Conservation (phyloP, 1,284 basidiomycete genomes). For the Papiliotrema laurentii region DNA sequence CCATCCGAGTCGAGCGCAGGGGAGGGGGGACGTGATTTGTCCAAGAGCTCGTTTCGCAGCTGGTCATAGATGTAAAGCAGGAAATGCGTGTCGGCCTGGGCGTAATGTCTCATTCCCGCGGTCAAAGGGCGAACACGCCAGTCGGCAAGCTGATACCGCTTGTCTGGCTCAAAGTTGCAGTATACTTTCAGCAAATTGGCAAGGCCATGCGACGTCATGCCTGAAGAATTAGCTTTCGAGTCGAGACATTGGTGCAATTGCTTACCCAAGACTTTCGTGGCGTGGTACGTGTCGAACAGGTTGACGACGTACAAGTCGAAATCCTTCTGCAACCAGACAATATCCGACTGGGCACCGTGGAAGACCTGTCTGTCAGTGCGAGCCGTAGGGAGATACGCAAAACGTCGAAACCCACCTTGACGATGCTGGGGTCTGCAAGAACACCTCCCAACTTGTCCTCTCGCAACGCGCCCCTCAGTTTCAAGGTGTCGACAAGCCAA, state of each 20-base stretch:
- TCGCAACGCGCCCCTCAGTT: slow-evolving; percentile 66
- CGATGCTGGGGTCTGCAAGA: slow-evolving; percentile 74
- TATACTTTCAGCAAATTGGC: slow-evolving; percentile 83
- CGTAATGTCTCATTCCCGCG: slow-evolving; percentile 83
- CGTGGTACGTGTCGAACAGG: slow-evolving; percentile 94
- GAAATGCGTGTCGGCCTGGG: slow-evolving; percentile 93
- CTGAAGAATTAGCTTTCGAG: slow-evolving; percentile 51
- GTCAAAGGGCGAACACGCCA: slow-evolving; percentile 93
- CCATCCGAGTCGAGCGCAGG: slow-evolving; percentile 13
- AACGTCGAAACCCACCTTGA: slow-evolving; percentile 67
- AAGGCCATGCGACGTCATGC: slow-evolving; percentile 76
- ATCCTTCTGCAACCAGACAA: slow-evolving; percentile 94
- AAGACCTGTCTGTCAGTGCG: slow-evolving; percentile 58
- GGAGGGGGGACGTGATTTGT: slow-evolving; percentile 44
- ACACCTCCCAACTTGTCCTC: slow-evolving; percentile 56
- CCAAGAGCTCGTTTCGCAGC: slow-evolving; percentile 78
- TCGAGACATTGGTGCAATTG: too few relatives aligned
- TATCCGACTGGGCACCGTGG: slow-evolving; percentile 91
- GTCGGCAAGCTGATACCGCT: slow-evolving; percentile 92
- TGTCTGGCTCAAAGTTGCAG: slow-evolving; percentile 88
- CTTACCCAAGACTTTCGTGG: slow-evolving; percentile 74
- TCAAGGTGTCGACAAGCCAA: slow-evolving; percentile 79
- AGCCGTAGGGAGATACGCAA: neutral
- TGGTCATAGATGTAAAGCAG: slow-evolving; percentile 89
- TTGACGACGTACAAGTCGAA: slow-evolving; percentile 92